Base-by-base conservation (phyloP, 2,329 filamentous ascomycete species). In the Zymoseptoria crescenta region DNA sequence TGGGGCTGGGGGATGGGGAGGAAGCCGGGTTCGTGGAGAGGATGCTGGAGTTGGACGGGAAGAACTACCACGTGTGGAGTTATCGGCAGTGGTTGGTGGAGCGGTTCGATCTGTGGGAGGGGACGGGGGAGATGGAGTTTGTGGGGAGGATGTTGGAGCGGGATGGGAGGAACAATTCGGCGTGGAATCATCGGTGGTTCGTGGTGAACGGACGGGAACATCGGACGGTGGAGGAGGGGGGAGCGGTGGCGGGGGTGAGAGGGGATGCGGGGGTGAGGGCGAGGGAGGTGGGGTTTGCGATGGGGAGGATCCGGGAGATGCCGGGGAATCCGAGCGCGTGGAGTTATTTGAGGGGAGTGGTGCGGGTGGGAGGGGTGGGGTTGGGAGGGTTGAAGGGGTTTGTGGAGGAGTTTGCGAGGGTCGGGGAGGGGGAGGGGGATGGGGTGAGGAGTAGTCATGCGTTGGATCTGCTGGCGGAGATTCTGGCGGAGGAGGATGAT, bases 21-120 rank as follows among this genome's bases (percentile, higher is more conserved):
- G 94, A 99, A 76, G 79, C 81, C 20, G 80, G 80, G 13, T 97
- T 97, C 73, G 82, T 96, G 60, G 82, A 81, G 60, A 75, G 81
- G 52, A 97, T 99, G 83, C 86, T 99, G 57, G 82, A 81, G 49
- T 82, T 88, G 67, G 94, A 99, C 73, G 84, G 88, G 54, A 99
- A 99, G 77, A 99, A 99, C 78, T 97, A 99, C 74, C 94, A 99
- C 73, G 94, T 97, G 53, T 99, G 94, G 94, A 91, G 87, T 57
- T 99, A 97, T 77, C 83, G 94, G 59, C 91, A 96, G 73, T 80
- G 87, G 85, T 72, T 87, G 77, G 79, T 96, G 74, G 81, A 83
- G 65, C 77, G 82, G 54, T 85, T 88, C 73, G 73, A 74, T 55
- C 75, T 85, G 52, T 85, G 80, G 73, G 67, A 67, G 35, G 50